Evolutionary conservation across 129 eudicot species (phyloP).

Genomic region (Flaveria brownii): DNA sequence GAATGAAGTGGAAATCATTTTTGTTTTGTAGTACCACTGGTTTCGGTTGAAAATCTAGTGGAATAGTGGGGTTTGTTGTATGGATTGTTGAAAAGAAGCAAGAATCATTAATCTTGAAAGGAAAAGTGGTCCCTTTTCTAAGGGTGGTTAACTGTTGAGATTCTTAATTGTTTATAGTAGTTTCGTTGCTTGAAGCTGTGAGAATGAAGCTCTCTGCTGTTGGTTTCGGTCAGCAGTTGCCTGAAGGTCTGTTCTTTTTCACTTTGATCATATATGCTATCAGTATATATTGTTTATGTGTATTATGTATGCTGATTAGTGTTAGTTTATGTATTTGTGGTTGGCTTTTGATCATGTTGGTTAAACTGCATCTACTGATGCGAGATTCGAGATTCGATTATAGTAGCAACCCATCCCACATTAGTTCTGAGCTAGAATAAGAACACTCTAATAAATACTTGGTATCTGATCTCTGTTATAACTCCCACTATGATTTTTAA

Average conservation of each 20-base stretch:
- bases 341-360: slow-evolving; percentile 16
- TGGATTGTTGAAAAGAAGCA: slow-evolving; percentile 38
- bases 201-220: slow-evolving; percentile 61
- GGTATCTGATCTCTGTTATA: background rate
- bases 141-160: slow-evolving; percentile 34
- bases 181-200: slow-evolving; percentile 34
- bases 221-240: slow-evolving; percentile 69
- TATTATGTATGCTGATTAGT: background rate
- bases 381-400: background rate
- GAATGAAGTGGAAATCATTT: slow-evolving; percentile 53
- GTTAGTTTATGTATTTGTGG: background rate
- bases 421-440: background rate
- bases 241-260: slow-evolving; percentile 51
- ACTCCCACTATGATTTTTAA: background rate
- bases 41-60: slow-evolving; percentile 49
- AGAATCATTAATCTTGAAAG: slow-evolving; percentile 32
- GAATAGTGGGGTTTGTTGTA: slow-evolving; percentile 38
- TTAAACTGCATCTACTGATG: background rate
- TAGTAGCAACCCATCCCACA: background rate
- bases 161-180: slow-evolving; percentile 34
- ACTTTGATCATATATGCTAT: slow-evolving; percentile 11
- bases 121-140: slow-evolving; percentile 40
- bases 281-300: slow-evolving; percentile 2
- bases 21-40: slow-evolving; percentile 52
- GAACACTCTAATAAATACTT: too few species aligned